phyloP scores from a whole-genome alignment of 139 green algal genomes.

The Gonium pectorale region DNA sequence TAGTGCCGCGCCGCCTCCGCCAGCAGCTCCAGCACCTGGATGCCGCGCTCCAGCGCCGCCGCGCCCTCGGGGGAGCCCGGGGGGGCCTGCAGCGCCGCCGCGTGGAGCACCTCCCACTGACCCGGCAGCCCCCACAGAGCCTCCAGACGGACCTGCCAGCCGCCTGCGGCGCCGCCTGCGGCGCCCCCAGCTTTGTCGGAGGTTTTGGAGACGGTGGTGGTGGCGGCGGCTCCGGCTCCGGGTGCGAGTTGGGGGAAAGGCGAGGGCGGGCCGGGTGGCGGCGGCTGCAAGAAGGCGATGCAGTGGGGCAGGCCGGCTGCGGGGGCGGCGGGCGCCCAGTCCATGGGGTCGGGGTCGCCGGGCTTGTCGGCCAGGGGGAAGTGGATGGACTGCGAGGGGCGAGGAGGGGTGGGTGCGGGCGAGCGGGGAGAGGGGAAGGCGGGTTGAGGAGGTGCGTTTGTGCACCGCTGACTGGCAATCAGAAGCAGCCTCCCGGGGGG shows the following conservation, averaged over 20 bases:
- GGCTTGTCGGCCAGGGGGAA: slow-evolving; percentile 41
- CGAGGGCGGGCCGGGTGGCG: no score
- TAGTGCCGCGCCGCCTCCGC: slow-evolving; percentile 32
- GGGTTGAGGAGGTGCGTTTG: neutral
- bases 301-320: neutral
- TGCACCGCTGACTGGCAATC: no score
- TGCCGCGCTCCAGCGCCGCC: slow-evolving; percentile 23
- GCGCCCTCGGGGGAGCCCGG: neutral
- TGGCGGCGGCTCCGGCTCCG: neutral
- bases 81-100: slow-evolving; percentile 1
- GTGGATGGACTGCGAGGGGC: slow-evolving; percentile 3
- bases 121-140: slow-evolving; percentile 48
- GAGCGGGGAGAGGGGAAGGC: neutral
- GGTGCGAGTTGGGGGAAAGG: no score
- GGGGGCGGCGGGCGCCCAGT: slow-evolving; percentile 24
- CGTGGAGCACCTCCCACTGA: slow-evolving; percentile 46
- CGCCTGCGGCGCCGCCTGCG: neutral
- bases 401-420: neutral
- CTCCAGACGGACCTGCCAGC: slow-evolving; percentile 35
- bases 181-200: neutral
- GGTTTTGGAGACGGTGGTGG: neutral
- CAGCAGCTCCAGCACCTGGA: slow-evolving; percentile 18
- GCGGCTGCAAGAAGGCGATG: slow-evolving; percentile 35
- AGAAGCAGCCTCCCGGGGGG: no score
- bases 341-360: slow-evolving; percentile 43